phyloP scores from a whole-genome alignment of 2,329 filamentous ascomycete species.

The Hymenoscyphus occultus region DNA sequence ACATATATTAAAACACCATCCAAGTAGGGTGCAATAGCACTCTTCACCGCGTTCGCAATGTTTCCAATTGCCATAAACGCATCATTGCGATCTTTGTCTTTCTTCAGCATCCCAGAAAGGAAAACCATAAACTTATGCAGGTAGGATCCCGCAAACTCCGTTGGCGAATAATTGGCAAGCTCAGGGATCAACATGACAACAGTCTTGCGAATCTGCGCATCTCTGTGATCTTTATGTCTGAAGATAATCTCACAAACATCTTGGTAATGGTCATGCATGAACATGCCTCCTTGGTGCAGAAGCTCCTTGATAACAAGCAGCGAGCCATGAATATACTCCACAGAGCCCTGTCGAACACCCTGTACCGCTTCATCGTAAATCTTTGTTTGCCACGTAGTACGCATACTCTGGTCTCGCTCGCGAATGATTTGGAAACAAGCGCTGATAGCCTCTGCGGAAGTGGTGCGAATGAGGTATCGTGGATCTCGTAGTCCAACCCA shows the following conservation, averaged over 20 bases:
- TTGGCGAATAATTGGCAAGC: conserved; percentile 85
- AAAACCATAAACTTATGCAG: conserved; percentile 97
- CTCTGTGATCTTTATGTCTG: conserved; percentile 88
- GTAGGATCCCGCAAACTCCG: conserved; percentile 83
- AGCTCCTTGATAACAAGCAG: conserved; percentile 90
- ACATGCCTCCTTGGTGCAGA: conserved; percentile 94
- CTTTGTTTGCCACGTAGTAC: conserved; percentile 82
- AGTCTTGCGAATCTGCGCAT: conserved; percentile 81
- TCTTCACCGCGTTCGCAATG: conserved; percentile 93
- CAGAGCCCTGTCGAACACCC: conserved; percentile 74
- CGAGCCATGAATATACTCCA: conserved; percentile 92
- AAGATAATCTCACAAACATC: conserved; percentile 91
- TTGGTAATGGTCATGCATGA: conserved; percentile 93
- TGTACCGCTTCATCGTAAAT: conserved; percentile 83
- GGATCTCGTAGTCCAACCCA: conserved; percentile 91
- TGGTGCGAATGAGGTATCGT: conserved; percentile 87
- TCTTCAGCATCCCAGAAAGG: conserved; percentile 87
- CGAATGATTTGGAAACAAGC: conserved; percentile 95
- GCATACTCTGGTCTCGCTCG: conserved; percentile 84
- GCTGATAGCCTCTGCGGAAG: conserved; percentile 87
- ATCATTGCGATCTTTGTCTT: conserved; percentile 89
- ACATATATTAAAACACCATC: conserved; percentile 94
- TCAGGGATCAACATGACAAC: conserved; percentile 90
- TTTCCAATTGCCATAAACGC: conserved; percentile 95
- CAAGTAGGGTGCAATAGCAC: conserved; percentile 89